Percentiles rank a stretch among this genome's conserved stretches.
These are phyloP conservation scores for Erythrophleum ivorense DNA, from an alignment of 331 rosid genomes.

Conservation along the genomic window DNA sequence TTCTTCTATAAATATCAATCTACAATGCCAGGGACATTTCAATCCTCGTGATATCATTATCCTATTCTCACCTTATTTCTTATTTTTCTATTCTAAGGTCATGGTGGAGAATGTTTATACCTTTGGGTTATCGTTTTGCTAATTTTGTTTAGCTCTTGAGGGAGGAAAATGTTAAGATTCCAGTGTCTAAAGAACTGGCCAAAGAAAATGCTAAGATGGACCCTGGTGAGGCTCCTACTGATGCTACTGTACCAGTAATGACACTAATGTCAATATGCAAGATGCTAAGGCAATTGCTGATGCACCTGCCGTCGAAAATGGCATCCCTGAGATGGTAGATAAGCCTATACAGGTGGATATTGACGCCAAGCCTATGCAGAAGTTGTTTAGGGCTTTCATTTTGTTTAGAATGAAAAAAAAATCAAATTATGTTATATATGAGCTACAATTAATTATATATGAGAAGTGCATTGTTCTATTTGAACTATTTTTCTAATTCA, in stretches of 20 bases:
- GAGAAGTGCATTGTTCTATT: too few relatives aligned
- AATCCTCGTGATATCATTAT: too few relatives aligned
- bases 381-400: too few relatives aligned
- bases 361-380: slow-evolving; percentile 55
- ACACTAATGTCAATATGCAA: slow-evolving; percentile 78
- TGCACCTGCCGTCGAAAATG: slow-evolving; percentile 63
- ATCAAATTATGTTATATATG: too few relatives aligned
- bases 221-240: slow-evolving; percentile 69
- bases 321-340: slow-evolving; percentile 68
- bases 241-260: slow-evolving; percentile 49
- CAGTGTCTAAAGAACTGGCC: slow-evolving; percentile 65
- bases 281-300: slow-evolving; percentile 72
- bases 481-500: too few relatives aligned
- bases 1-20: too few relatives aligned
- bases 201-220: slow-evolving; percentile 77
- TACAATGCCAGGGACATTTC: too few relatives aligned
- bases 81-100: not conserved
- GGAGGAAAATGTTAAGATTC: slow-evolving; percentile 85
- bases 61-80: too few relatives aligned
- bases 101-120: not conserved
- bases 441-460: too few relatives aligned
- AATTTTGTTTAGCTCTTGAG: slow-evolving; percentile 65
- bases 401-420: too few relatives aligned
- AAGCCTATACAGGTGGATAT: slow-evolving; percentile 87
- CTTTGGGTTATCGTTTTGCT: slow-evolving; percentile 2